Evolutionary conservation across 495 filamentous ascomycete genomes (phyloP).

Genomic region (Penicillium steckii): DNA sequence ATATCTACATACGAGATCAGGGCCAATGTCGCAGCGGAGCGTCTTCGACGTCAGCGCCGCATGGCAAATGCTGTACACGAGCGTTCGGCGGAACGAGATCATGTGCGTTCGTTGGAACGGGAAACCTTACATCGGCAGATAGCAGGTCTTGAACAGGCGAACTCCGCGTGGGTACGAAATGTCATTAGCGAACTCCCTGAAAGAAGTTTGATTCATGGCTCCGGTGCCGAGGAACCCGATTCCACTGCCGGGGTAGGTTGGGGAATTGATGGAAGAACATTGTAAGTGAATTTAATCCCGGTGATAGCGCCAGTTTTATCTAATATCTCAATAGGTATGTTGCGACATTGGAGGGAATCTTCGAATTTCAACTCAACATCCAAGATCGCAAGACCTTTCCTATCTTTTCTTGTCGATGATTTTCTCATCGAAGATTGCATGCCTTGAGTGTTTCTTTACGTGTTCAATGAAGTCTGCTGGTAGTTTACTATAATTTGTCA

Average conservation of each 20-base stretch:
- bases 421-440: not conserved
- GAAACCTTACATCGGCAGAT: slow-evolving; percentile 35
- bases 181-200: slow-evolving; percentile 44
- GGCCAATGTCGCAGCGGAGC: slow-evolving; percentile 41
- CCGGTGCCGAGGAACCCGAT: slow-evolving; percentile 39
- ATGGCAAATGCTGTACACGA: slow-evolving; percentile 37
- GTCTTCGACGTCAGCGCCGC: slow-evolving; percentile 42
- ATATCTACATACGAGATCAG: slow-evolving; percentile 35
- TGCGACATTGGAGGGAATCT: slow-evolving; percentile 72
- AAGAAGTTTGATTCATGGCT: slow-evolving; percentile 28
- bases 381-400: slow-evolving; percentile 65
- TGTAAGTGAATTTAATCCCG: slow-evolving; percentile 54
- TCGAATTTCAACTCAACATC: slow-evolving; percentile 68
- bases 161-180: slow-evolving; percentile 43
- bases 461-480: not conserved
- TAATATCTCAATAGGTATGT: slow-evolving; percentile 55
- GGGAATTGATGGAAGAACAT: slow-evolving; percentile 64
- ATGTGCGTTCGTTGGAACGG: slow-evolving; percentile 23
- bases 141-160: slow-evolving; percentile 35
- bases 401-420: slow-evolving; percentile 55
- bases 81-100: slow-evolving; percentile 31
- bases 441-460: not conserved
- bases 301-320: not conserved
- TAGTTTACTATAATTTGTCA: not conserved
- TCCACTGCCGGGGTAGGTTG: slow-evolving; percentile 67